These are phyloP conservation scores for Kurtzmaniella quercitrusa DNA, from an alignment of 1,139 yeast genomes.

Conservation along the genomic window DNA sequence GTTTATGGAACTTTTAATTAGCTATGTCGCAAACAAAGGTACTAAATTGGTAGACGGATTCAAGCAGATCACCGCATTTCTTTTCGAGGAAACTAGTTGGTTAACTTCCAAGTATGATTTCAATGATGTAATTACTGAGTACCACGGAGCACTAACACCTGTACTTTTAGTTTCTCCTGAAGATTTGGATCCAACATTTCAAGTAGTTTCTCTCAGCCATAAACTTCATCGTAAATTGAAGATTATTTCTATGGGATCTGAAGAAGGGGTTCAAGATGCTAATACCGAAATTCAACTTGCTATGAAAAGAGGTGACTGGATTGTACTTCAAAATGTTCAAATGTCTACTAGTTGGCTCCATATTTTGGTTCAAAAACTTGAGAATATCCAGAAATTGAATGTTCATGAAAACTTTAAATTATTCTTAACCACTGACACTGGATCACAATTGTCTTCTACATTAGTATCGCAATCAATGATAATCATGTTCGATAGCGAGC, in stretches of 20 bases:
- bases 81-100: conserved; percentile 21
- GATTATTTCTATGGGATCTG: conserved; percentile 71
- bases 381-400: conserved; percentile 14
- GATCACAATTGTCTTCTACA: conserved; percentile 31
- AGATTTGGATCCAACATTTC: conserved; percentile 65
- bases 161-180: conserved; percentile 55
- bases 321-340: conserved; percentile 75
- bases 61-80: conserved; percentile 13
- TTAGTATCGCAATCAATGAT: conserved; percentile 51
- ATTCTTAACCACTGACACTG: conserved; percentile 56
- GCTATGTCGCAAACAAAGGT: conserved; percentile 11
- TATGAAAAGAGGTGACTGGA: conserved; percentile 54
- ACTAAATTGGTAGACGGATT: conserved; percentile 17
- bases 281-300: conserved; percentile 47
- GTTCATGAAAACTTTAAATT: conserved; percentile 37
- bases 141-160: conserved; percentile 20
- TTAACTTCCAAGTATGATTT: conserved; percentile 26
- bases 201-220: conserved; percentile 44
- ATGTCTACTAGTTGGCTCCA: conserved; percentile 64
- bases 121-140: conserved; percentile 16
- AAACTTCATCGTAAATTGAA: conserved; percentile 20
- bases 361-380: conserved; percentile 44
- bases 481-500: conserved; percentile 55
- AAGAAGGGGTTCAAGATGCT: conserved; percentile 60
- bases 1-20: conserved; percentile 11